Base-by-base conservation (phyloP, 495 filamentous ascomycete species). In the Lophiostoma macrostomum region DNA sequence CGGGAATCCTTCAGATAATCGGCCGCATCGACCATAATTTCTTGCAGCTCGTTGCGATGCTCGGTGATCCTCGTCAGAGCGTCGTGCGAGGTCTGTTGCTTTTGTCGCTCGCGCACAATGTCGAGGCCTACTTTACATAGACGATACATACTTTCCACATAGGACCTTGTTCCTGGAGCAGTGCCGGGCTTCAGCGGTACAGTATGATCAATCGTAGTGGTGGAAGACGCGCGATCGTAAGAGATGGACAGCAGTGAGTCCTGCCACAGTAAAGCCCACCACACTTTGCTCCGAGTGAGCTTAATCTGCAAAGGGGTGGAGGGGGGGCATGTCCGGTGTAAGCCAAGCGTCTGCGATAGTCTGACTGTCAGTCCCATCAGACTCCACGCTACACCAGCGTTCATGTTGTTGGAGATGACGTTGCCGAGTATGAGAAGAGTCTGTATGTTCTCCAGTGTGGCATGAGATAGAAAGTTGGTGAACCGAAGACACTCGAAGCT, bases 371-470 rank as follows among this genome's bases (percentile, higher is more conserved):
- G 72, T 20, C 77, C 77, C 79, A 53, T 54, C 0, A 81, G 61
- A 13, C 77, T 75, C 66, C 81, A 83, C 1, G 79, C 76, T 16
- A 79, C 78, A 1, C 80, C 80, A n/a, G 80, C 77, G 44, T 82
- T 83, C 78, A 83, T 80, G 42, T 80, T 81, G 58, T 81, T 82
- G 10, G 76, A 77, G n/a, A 82, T 64, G 1, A 81, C 79, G 60
- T 82, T 80, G 35, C 79, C 78, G 25, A 82, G 76, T 4, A 82
- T 76, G 7, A 81, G 56, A 12, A 83, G 64, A 0, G 76, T 77
- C 52, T 83, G 78, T 8, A 83, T 79, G 16, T 72, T 77, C 47
- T 81, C 77, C 44, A 82, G 69, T 7, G 74, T 77, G n/a, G 80
- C 73, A 45, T 77, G 75, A 0, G 78, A 80, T 2, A 83, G 55